Percentiles rank a stretch among this genome's conserved stretches.
phyloP scores from a whole-genome alignment of 208 protist species.

The Acanthamoeba comandoni region DNA sequence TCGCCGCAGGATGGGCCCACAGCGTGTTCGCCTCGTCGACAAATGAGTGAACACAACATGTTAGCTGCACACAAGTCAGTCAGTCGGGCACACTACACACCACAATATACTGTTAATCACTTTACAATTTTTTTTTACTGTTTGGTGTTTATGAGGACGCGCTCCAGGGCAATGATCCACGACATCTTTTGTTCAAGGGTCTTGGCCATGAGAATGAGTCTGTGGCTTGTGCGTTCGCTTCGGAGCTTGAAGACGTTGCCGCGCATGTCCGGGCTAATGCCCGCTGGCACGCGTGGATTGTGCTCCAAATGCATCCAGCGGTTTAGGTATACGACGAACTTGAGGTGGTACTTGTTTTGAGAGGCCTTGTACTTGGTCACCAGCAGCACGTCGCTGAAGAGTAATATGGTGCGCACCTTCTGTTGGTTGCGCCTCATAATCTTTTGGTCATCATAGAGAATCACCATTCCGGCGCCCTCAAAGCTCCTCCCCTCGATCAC shows the following conservation, averaged over 20 bases:
- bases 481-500: neutral
- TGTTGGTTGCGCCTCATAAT: slow-evolving; percentile 51
- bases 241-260: too few species aligned
- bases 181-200: slow-evolving; percentile 55
- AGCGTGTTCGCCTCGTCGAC: neutral
- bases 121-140: too few species aligned
- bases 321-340: slow-evolving; percentile 26
- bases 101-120: neutral
- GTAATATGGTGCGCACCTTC: slow-evolving; percentile 37
- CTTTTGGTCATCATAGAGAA: neutral
- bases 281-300: slow-evolving; percentile 2
- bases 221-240: neutral
- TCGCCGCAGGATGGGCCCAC: slow-evolving; percentile 4
- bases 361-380: slow-evolving; percentile 41
- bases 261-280: too few species aligned
- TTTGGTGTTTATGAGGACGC: neutral
- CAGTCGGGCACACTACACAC: neutral
- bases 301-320: slow-evolving; percentile 21
- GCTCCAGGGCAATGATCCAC: slow-evolving; percentile 61
- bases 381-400: slow-evolving; percentile 59
- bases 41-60: neutral
- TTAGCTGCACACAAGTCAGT: too few species aligned
- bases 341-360: slow-evolving; percentile 46
- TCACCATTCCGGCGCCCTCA: slow-evolving; percentile 8
- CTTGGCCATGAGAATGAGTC: slow-evolving; percentile 16